Base-by-base conservation (phyloP, 2,329 filamentous ascomycete species). In the Neurospora sp. region DNA sequence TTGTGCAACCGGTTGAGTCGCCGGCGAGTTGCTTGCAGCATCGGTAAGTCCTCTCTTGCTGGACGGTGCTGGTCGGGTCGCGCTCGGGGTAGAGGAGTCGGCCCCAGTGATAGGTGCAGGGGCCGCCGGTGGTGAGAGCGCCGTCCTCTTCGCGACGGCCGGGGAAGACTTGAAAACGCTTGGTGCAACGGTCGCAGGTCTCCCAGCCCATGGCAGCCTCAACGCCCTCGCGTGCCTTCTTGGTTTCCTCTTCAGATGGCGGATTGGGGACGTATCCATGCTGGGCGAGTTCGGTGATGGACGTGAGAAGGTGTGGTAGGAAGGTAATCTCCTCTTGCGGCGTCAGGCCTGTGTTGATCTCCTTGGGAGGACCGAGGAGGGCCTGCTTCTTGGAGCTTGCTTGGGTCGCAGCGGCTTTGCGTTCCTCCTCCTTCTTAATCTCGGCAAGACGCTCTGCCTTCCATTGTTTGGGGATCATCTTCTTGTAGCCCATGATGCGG, bases 91-190 rank as follows among this genome's bases (percentile, higher is more conserved):
- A 86, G 69, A 90, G 87, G 1, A 85, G 81, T 78, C 89, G 92
- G 10, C 91, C 93, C 76, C 90, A 93, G 78, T 99, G 96, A 79
- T 95, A 90, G 0, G 83, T 89, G 80, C 96, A 99, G 42, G 83
- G 82, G 0, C 94, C 94, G 33, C 92, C 92, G 0, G 89, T 91
- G 0, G 92, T 87, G 17, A 97, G 85, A 2, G 91, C 85, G 0
- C 89, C 90, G 66, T 97, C 96, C 74, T 90, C 86, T 71, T 90
- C 87, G 69, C 93, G 87, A 58, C 95, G 89, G 3, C 93, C 93
- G 0, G 94, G 93, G 73, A 97, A 98, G 3, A 97, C 93, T 76
- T 97, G 93, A 76, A 99, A 99, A 28, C 95, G 89, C 40, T 89
- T 89, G 58, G 85, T 85, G 80, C 96, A 99, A 23, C 96, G 90